Evolutionary conservation across 768 basidiomycete genomes (phyloP), one percentile per base, ranked within the genome.

Genomic region (Trametes coccinea): DNA sequence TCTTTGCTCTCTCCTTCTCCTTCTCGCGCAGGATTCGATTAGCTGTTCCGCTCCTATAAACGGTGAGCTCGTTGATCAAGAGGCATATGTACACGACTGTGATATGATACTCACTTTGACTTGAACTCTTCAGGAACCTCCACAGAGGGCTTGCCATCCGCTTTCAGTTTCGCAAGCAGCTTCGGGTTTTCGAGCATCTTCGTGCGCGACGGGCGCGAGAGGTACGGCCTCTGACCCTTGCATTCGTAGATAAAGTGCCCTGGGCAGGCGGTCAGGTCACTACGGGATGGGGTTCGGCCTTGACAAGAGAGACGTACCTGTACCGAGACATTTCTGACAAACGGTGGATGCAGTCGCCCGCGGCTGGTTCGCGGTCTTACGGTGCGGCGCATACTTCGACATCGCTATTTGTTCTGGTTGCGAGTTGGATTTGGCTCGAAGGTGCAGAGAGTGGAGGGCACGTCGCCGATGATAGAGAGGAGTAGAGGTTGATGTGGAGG

Each of bases 161-260:
- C 77, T 72, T 84, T 88, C 41, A 89, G 73, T 73, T 91, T 91
- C 3, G 86, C 82, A 7, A 89, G 75, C 2, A 84, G 51, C 27
- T 75, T 79, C 3, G 93, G 93, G 57, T 92, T 91, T 68, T 93
- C 89, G 14, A 98, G 82, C 73, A 88, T 86, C 67, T 94, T 84
- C 2, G 92, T 92, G 44, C 94, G 84, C 39, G 93, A 94, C 2
- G 95, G 95, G n/a, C 95, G 82, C 10, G 92, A 85, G 43, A 93
- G 79, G 72, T 97, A 98, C 29, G 93, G 91, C 2, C 90, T 82
- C 22, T 82, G 67, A 16, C 82, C 80, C 74, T 92, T 93, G 82
- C 95, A 98, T 76, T 97, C 84, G 70, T 88, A 98, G 11, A 87
- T 97, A 72, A 88, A 95, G 74, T 97, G 95, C 0, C 94, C 95